These are phyloP conservation scores for Triticum timopheevii DNA, from an alignment of 176 grass and related monocot genomes.

Conservation along the genomic window DNA sequence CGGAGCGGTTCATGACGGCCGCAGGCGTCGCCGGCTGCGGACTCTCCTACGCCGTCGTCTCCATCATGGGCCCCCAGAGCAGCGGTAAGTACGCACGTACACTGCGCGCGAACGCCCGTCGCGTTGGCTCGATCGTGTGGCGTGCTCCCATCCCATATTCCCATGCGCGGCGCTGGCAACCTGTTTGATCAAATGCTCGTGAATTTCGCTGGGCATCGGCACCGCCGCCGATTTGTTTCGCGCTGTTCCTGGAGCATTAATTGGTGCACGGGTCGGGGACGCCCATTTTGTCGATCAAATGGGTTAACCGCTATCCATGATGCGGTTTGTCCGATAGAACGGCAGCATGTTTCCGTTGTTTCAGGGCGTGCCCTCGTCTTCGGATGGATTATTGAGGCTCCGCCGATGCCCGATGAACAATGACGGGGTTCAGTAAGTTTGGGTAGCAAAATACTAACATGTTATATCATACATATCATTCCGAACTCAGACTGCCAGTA, in stretches of 20 bases:
- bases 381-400: neutral
- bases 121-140: neutral
- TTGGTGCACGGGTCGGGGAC: neutral
- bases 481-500: neutral
- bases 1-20: conserved; percentile 55
- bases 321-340: neutral
- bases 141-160: neutral
- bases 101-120: neutral
- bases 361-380: neutral
- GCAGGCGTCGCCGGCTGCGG: conserved; percentile 45
- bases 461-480: neutral
- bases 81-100: conserved; percentile 44
- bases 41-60: conserved; percentile 70
- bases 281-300: neutral
- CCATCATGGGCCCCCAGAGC: conserved; percentile 71
- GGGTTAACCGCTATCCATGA: neutral
- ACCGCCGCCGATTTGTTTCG: neutral
- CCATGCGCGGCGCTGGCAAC: neutral
- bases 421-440: neutral
- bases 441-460: neutral
- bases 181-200: conserved; percentile 40
- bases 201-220: neutral
- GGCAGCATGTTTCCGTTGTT: neutral
- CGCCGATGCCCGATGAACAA: no score
- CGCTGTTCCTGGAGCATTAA: neutral